A percentile compares a stretch with the other conserved stretches of the same genome.
Evolutionary conservation across 306 rosid genomes (phyloP).

Genomic region (Potentilla sterilis): DNA sequence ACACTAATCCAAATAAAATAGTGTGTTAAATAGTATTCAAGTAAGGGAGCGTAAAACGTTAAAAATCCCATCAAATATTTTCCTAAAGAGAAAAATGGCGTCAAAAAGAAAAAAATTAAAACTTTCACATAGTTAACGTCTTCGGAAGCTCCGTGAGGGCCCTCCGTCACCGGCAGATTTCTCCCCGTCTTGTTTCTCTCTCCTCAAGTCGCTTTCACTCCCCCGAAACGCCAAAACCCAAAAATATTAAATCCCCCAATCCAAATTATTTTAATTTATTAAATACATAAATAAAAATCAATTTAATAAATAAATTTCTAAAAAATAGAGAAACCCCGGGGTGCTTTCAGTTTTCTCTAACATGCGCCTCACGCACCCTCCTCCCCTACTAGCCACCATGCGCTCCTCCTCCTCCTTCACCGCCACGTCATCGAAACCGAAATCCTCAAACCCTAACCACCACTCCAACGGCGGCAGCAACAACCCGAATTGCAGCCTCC

Average conservation of each 20-base stretch:
- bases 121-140: neutral
- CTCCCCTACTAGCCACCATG: constrained; percentile 29
- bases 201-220: no score
- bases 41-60: no score
- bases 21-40: no score
- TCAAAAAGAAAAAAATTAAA: neutral
- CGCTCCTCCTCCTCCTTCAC: constrained; percentile 38
- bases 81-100: neutral
- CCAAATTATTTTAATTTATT: no score
- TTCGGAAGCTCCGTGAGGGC: neutral
- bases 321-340: constrained; percentile 13
- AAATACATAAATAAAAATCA: no score
- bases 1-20: no score
- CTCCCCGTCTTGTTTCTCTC: no score
- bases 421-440: constrained; percentile 43
- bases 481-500: constrained; percentile 36
- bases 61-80: no score
- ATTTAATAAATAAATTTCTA: no score
- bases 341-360: constrained; percentile 22
- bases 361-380: constrained; percentile 63
- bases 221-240: no score
- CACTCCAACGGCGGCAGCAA: constrained; percentile 15
- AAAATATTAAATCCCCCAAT: no score
- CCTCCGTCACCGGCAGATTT: no score
- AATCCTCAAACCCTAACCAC: constrained; percentile 34